Evolutionary conservation across 352 stramenopile species (phyloP), one percentile per base, ranked within the genome.

Genomic region (Phytophthora constricta): DNA sequence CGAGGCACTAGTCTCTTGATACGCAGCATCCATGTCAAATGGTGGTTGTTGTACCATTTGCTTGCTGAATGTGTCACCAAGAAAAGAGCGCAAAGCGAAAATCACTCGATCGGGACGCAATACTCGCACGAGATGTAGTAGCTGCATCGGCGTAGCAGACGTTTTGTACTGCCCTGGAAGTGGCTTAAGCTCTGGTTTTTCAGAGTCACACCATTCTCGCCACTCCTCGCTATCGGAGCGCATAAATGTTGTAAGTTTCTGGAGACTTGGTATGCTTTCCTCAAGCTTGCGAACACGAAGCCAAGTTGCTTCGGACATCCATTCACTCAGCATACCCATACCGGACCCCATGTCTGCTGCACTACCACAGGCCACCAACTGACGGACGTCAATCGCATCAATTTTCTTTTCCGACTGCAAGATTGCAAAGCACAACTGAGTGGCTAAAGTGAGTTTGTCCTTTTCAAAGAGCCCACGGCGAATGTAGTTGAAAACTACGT

Each of bases 171-270:
- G 86, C 0, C 96, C 96, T 22, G 97, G 97, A n/a, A 98, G 79
- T 22, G 92, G 77, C 19, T 82, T 81, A 17, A 75, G 65, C 76
- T 99, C 97, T 0, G 95, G 94, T 20, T 93, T 92, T 48, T 98
- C 93, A 9, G 87, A 68, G 34, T 98, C 91, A 68, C 94, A 99
- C 94, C 95, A 99, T 54, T 92, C 80, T 47, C 84, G 82, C 97
- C 97, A 99, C 51, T 99, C 97, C 50, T 99, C 97, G 10, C 87
- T 90, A 58, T 99, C 97, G 2, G 83, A 90, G 37, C 98, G 95
- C 89, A 99, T 98, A 33, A 85, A 89, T 41, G 98, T 95, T 4
- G 93, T 94, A 25, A 99, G 81, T 50, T 95, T 97, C 57, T 97
- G 80, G 48, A 99, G 96, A 26, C 77, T 80, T 19, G 88, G 70